Base-by-base conservation (phyloP, 345 rosid genomes). In the Lumnitzera littorea region DNA sequence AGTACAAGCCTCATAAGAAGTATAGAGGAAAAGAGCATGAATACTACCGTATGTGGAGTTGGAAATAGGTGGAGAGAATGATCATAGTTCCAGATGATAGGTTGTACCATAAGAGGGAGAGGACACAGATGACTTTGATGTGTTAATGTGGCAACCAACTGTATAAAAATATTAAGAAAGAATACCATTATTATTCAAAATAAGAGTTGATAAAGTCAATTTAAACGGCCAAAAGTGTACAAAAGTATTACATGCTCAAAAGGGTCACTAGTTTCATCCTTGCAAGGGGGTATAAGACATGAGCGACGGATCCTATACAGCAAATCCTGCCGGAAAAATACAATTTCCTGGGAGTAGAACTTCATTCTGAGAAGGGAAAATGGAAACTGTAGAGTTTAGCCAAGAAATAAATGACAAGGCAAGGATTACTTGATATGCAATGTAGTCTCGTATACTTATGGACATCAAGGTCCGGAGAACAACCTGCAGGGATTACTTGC, bases 61-160 rank as follows among this genome's bases (percentile, higher is more conserved):
- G 99, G 99, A 76, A 81, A 90, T 14, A 90, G 85, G 76, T 84
- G 89, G 64, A 94, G 97, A 74, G 78, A 63, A 75, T 90, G 97
- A 63, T 90, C 99, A 20, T 84, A 94, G 70, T 90, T 94, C 99
- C 99, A 94, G 58, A 90, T 86, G 56, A 94, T 79, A 50, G 97
- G 96, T 62, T 90, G 99, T 53, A 83, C 84, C 65, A 84, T 70
- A 41, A 94, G 96, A 75, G 97, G 99, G 20, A 94, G 79, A 36
- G 97, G 99, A 49, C 99, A 88, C 48, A 94, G 79, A 75, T 94
- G 99, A 75, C 99, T 83, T 69, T 94, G 97, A 73, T 90, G 96
- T n/a, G 80, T 84, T 82, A 94, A 86, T 50, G 99, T 86, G 58
- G 90, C 91, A 62, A 90, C 85, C 62, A 94, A 88, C 99, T 94